Percentiles rank a stretch among this genome's conserved stretches.
Evolutionary conservation across 2,329 filamentous ascomycete genomes (phyloP).

Genomic region (Microdochium nivale): DNA sequence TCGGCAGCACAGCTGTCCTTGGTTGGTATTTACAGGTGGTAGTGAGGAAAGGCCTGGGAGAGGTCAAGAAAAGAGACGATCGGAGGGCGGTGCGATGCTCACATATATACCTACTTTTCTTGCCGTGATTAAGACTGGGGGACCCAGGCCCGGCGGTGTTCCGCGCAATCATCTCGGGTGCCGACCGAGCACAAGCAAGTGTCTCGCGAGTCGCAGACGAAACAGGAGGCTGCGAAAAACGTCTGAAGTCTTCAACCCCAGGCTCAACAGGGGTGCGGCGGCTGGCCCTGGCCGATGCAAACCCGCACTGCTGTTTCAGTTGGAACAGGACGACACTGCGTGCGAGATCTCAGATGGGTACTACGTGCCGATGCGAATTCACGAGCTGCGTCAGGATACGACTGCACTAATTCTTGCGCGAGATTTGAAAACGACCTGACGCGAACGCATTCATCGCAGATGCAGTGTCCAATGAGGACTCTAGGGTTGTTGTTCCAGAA

Average conservation of each 20-base stretch:
- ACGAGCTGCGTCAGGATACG: too few species aligned
- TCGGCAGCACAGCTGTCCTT: neutral
- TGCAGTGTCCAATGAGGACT: too few species aligned
- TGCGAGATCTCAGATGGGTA: too few species aligned
- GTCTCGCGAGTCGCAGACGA: neutral
- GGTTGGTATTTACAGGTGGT: neutral
- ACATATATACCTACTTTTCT: neutral
- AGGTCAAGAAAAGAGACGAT: neutral
- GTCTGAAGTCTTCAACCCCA: neutral
- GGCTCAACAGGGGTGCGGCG: neutral
- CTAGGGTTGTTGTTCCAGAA: too few species aligned
- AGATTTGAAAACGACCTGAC: too few species aligned
- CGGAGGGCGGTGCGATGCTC: neutral
- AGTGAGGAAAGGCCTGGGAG: neutral
- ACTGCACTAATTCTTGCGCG: too few species aligned
- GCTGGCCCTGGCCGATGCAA: neutral
- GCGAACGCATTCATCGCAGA: too few species aligned
- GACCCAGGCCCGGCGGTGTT: too few species aligned
- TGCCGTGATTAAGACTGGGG: neutral
- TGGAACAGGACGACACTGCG: too few species aligned
- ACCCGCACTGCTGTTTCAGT: neutral
- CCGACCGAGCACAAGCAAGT: too few species aligned
- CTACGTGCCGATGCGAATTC: too few species aligned
- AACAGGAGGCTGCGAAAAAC: neutral
- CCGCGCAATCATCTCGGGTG: neutral